A percentile compares a stretch with the other conserved stretches of the same genome.
phyloP scores from a whole-genome alignment of 164 flowering plant species.

The Aristolochia californica region DNA sequence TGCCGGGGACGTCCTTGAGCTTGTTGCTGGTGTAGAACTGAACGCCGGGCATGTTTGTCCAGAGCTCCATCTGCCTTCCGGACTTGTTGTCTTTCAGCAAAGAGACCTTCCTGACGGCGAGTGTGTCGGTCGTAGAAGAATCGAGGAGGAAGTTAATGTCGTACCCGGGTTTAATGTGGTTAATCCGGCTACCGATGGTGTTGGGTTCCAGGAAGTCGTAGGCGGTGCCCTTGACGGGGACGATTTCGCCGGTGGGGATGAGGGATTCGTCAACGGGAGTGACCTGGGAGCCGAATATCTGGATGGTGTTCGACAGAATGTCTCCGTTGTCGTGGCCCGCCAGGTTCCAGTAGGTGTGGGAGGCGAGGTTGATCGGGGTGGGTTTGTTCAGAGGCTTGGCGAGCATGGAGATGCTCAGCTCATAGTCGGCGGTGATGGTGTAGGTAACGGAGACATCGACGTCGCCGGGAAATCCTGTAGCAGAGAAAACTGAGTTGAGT shows the following conservation, averaged over 20 bases:
- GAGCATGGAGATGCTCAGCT: slow-evolving; percentile 36
- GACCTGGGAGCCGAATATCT: slow-evolving; percentile 42
- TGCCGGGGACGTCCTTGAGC: slow-evolving; percentile 42
- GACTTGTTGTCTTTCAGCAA: slow-evolving; percentile 32
- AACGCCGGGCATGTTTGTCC: slow-evolving; percentile 46
- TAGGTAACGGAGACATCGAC: slow-evolving; percentile 33
- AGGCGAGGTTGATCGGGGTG: slow-evolving; percentile 67
- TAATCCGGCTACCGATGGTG: slow-evolving; percentile 36
- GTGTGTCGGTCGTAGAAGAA: slow-evolving; percentile 1
- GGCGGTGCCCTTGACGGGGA: slow-evolving; percentile 48
- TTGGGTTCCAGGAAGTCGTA: slow-evolving; percentile 49
- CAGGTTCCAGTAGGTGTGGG: slow-evolving; percentile 72
- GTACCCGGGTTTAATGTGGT: slow-evolving; percentile 38
- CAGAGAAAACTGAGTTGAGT: too few species aligned
- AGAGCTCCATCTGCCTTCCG: slow-evolving; percentile 51
- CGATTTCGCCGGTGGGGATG: slow-evolving; percentile 71
- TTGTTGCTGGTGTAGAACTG: slow-evolving; percentile 54
- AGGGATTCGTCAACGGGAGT: slow-evolving; percentile 52
- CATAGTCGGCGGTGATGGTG: slow-evolving; percentile 16
- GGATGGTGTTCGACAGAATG: slow-evolving; percentile 40
- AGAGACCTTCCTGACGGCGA: slow-evolving; percentile 31
- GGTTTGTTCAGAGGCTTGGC: slow-evolving; percentile 44
- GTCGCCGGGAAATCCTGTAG: slow-evolving; percentile 62
- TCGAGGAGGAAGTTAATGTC: slow-evolving; percentile 66
- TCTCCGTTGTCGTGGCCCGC: slow-evolving; percentile 62